Evolutionary conservation across 768 basidiomycete genomes (phyloP), one percentile per base, ranked within the genome.

Genomic region (Trametes gibbosa): DNA sequence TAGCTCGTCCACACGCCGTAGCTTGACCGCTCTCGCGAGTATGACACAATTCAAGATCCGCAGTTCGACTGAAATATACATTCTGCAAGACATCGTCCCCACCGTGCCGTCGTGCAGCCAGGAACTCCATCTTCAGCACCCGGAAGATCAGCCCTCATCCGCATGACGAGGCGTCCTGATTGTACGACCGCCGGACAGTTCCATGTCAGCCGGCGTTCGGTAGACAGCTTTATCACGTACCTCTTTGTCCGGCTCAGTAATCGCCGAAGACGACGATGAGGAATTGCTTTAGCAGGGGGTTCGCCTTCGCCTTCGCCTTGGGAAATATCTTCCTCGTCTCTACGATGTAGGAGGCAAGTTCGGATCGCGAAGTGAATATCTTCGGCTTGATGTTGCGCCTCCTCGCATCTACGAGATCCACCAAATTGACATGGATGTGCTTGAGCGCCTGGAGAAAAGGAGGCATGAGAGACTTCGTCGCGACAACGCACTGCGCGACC

Each of bases 351-450:
- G 10, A 12, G 16, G 53, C 53, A 13, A 46, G 23, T 21, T 29
- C 53, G 29, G 13, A 4, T 16, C 16, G 34, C 4, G 53, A 37
- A 16, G 29, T 1, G 43, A 54, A 54, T 27, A n/a, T 37, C 23
- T 24, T 24, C 16, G 45, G 45, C 34, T 37, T 42, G 10, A 6
- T 8, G 23, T 35, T 24, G 6, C 21, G 16, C 23, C 45, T 46
- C 53, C 46, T 54, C 34, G 53, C 43, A n/a, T 54, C 43, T 16
- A 54, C 53, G 32, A 54, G 53, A 14, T 54, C 53, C 21, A 54
- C 16, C 21, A 54, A 34, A 34, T 54, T 54, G 27, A 54, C 53
- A 12, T 54, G 34, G 0, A 46, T n/a, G 13, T 8, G 32, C 16
- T 37, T 47, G 14, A 54, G 17, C 7, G 53, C 53, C 43, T 54